A percentile compares a stretch with the other conserved stretches of the same genome.
Evolutionary conservation across 805 yeast genomes (phyloP).

Genomic region (Scheffersomyces stipitis): DNA sequence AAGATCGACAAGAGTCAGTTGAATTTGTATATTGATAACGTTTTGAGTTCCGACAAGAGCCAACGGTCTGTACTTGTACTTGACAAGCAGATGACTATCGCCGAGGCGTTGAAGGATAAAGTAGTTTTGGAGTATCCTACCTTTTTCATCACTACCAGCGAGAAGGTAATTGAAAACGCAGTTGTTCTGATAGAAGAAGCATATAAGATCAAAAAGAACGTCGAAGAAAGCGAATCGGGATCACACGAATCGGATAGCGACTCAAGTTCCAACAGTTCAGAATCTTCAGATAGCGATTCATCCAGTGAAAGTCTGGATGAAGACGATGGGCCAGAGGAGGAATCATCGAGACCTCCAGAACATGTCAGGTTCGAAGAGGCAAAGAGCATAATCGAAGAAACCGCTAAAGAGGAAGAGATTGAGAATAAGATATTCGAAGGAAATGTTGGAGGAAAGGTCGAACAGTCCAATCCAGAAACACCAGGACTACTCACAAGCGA

Average conservation of each 20-base stretch:
- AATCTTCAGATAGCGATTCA: slow-evolving; percentile 10
- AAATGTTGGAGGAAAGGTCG: no score
- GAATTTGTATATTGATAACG: slow-evolving; percentile 34
- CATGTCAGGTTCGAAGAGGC: no score
- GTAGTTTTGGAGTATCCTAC: slow-evolving; percentile 81
- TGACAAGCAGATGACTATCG: slow-evolving; percentile 35
- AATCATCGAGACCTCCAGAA: slow-evolving; percentile 23
- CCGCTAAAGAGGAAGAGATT: no score
- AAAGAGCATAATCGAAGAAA: no score
- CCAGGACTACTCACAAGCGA: no score
- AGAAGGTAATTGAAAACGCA: slow-evolving; percentile 1
- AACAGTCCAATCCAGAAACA: no score
- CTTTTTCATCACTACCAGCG: slow-evolving; percentile 42
- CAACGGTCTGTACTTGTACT: slow-evolving; percentile 37
- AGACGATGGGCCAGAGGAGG: slow-evolving; percentile 36
- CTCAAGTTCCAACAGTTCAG: slow-evolving; percentile 13
- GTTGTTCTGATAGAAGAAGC: slow-evolving; percentile 1
- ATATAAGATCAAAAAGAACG: slow-evolving; percentile 1
- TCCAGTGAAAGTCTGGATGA: slow-evolving; percentile 1
- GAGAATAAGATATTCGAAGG: no score
- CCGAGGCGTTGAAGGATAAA: slow-evolving; percentile 51
- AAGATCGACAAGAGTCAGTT: slow-evolving; percentile 25
- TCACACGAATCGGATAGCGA: slow-evolving; percentile 10
- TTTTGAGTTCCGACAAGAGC: slow-evolving; percentile 10
- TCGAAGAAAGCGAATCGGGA: not conserved